These are phyloP conservation scores for Zea mays DNA, from an alignment of 176 grass and related monocot genomes.

Conservation along the genomic window Zm-B73-REFERENCE-NAM-5.0 NC_050101.1:160378001-160378500, in stretches of 20 bases:
- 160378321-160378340: not conserved
- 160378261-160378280: not conserved
- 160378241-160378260: conserved; percentile 20
- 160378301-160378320: not conserved
- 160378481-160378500: no score
- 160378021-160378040: conserved; percentile 67
- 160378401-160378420: no score
- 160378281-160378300: not conserved
- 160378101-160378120: conserved; percentile 75
- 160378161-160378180: conserved; percentile 45
- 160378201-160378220: conserved; percentile 50
- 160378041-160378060: conserved; percentile 48
- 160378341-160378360: not conserved
- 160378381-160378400: no score
- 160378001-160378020: conserved; percentile 65
- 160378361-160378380: not conserved
- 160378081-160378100: conserved; percentile 48
- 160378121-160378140: conserved; percentile 42
- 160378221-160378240: conserved; percentile 46
- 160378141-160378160: conserved; percentile 22
- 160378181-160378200: conserved; percentile 48
- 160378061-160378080: conserved; percentile 30
- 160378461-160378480: no score
- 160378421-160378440: no score
- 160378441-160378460: no score